phyloP scores from a whole-genome alignment of 805 yeast genomes.

The Suhomyces sp. region DNA sequence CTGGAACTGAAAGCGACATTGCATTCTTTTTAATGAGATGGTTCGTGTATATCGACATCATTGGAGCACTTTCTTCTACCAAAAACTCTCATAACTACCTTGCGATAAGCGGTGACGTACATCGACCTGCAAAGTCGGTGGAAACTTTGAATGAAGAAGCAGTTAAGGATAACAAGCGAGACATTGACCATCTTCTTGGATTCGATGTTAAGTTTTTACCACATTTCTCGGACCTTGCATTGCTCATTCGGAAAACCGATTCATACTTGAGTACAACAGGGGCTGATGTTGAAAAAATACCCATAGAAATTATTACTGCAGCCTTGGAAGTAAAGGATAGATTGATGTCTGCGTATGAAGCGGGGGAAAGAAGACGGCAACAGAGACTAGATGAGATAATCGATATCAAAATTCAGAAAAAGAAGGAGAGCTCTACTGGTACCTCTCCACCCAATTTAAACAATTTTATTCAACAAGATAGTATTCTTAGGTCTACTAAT shows the following conservation, averaged over 20 bases:
- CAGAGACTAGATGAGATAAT: constrained; percentile 20
- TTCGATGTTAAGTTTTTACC: constrained; percentile 65
- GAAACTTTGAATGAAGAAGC: constrained; percentile 13
- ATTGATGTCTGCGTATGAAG: constrained; percentile 18
- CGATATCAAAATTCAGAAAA: constrained; percentile 9
- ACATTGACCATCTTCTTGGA: constrained; percentile 64
- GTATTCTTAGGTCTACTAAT: constrained; percentile 47
- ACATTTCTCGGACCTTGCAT: constrained; percentile 49
- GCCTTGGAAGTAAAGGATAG: constrained; percentile 40
- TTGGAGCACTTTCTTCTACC: constrained; percentile 62
- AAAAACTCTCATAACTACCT: constrained; percentile 32
- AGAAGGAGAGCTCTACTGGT: constrained; percentile 3
- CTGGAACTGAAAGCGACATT: constrained; percentile 37
- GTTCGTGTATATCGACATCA: constrained; percentile 67
- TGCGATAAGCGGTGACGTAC: constrained; percentile 18
- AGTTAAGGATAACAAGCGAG: constrained; percentile 28
- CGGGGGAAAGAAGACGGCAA: constrained; percentile 29
- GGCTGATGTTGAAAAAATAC: constrained; percentile 12
- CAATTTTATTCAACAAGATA: constrained; percentile 29
- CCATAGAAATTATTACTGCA: constrained; percentile 22
- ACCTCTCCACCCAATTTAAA: constrained; percentile 18
- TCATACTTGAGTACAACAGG: constrained; percentile 11
- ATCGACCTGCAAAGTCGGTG: constrained; percentile 21
- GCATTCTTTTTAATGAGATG: constrained; percentile 61
- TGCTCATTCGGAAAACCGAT: constrained; percentile 32